Percentiles rank a stretch among this genome's conserved stretches.
phyloP scores from a whole-genome alignment of 495 filamentous ascomycete genomes.

The Penicillium ucsense region DNA sequence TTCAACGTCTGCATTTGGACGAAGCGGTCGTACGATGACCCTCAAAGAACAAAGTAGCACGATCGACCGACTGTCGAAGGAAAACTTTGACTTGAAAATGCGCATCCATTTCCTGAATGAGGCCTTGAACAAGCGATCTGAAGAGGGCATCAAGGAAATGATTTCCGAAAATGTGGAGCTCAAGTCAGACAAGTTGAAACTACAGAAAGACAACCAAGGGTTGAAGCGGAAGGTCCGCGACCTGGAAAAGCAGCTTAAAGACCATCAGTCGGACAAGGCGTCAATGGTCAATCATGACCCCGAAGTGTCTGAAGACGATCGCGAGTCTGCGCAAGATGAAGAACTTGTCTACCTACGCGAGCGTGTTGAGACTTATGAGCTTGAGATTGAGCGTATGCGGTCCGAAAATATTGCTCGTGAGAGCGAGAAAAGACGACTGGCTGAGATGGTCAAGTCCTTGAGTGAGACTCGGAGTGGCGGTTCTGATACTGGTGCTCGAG shows the following conservation, averaged over 20 bases:
- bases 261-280: constrained; percentile 48
- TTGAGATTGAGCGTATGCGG: constrained; percentile 70
- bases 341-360: constrained; percentile 78
- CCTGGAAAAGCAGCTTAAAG: constrained; percentile 73
- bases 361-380: constrained; percentile 69
- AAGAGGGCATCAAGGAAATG: constrained; percentile 95
- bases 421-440: constrained; percentile 70
- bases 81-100: constrained; percentile 94
- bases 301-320: constrained; percentile 51
- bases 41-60: constrained; percentile 95
- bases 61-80: constrained; percentile 87
- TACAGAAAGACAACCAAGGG: constrained; percentile 79
- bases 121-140: constrained; percentile 81
- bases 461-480: constrained; percentile 53
- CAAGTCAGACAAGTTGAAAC: constrained; percentile 76
- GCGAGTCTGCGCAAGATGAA: constrained; percentile 52
- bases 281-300: constrained; percentile 50
- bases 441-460: constrained; percentile 65
- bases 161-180: constrained; percentile 94
- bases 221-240: constrained; percentile 71
- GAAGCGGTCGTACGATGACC: constrained; percentile 73
- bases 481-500: constrained; percentile 63
- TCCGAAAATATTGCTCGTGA: constrained; percentile 68
- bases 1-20: constrained; percentile 43
- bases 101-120: constrained; percentile 96